Evolutionary conservation across 331 rosid genomes (phyloP).

Genomic region (Cydonia oblonga): DNA sequence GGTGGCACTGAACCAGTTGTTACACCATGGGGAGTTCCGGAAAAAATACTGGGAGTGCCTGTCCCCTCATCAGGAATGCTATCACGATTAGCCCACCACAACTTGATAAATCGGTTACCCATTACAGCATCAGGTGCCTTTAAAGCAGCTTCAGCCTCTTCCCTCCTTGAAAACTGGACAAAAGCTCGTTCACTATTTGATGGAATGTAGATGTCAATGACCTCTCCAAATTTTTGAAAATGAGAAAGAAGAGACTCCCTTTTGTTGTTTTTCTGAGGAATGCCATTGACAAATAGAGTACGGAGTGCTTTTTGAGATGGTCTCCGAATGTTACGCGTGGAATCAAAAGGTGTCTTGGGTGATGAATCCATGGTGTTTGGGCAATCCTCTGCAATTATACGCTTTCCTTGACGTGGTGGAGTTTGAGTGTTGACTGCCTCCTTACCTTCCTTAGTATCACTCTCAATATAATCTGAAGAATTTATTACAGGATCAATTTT

Average conservation of each 20-base stretch:
- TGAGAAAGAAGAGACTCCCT: constrained; percentile 79
- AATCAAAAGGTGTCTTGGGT: constrained; percentile 41
- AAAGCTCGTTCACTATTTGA: constrained; percentile 77
- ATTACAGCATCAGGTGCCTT: constrained; percentile 94
- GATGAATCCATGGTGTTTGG: constrained; percentile 38
- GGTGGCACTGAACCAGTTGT: constrained; percentile 39
- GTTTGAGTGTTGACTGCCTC: constrained; percentile 34
- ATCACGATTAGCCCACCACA: constrained; percentile 99
- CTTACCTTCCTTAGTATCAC: constrained; percentile 45
- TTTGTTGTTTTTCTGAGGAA: constrained; percentile 72
- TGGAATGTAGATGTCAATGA: constrained; percentile 82
- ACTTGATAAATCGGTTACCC: constrained; percentile 96
- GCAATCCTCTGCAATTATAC: constrained; percentile 36
- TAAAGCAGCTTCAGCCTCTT: constrained; percentile 98
- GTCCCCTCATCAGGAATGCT: constrained; percentile 54
- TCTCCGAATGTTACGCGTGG: constrained; percentile 40
- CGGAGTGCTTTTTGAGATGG: constrained; percentile 83
- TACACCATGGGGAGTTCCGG: constrained; percentile 41
- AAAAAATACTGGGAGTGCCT: constrained; percentile 35
- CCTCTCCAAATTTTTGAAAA: constrained; percentile 84
- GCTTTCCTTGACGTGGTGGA: constrained; percentile 52
- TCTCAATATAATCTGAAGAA: constrained; percentile 47
- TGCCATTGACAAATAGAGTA: constrained; percentile 82
- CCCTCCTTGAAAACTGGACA: constrained; percentile 91
- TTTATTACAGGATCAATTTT: constrained; percentile 36